Percentiles rank a stretch among this genome's conserved stretches.
Conservation (phyloP, 441 rosid genomes). For the Bocquillonia castaneifolia region DNA sequence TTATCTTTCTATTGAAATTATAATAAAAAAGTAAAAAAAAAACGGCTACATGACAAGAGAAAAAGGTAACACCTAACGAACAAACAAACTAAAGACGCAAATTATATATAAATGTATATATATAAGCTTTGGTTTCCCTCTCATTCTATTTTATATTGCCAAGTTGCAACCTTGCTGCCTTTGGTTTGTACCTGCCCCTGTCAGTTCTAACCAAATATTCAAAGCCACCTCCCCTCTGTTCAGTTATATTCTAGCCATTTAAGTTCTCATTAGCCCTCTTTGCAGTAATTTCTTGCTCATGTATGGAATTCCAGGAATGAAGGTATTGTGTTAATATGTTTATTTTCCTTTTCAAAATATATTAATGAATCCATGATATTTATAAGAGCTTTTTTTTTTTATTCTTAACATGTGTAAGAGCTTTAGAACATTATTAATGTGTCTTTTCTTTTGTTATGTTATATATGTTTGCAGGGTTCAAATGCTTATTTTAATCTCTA, state of each 20-base stretch:
- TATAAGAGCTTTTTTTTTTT: neutral
- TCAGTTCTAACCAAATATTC: neutral
- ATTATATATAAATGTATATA: too few relatives aligned
- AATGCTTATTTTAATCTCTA: slow-evolving; percentile 12
- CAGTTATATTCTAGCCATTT: neutral
- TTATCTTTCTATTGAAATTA: neutral
- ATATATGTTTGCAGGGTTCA: slow-evolving; percentile 33
- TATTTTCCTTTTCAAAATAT: neutral
- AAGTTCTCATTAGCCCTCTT: neutral
- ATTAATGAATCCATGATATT: neutral
- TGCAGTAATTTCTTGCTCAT: neutral
- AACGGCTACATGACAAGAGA: neutral
- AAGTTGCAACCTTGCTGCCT: neutral
- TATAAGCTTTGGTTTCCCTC: too few relatives aligned
- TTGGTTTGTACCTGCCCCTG: neutral
- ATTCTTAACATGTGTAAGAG: too few relatives aligned
- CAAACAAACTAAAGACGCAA: neutral
- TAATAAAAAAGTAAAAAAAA: neutral
- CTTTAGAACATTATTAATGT: too few relatives aligned
- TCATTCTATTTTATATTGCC: too few relatives aligned
- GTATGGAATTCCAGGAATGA: slow-evolving; percentile 25
- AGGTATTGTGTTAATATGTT: slow-evolving; percentile 19
- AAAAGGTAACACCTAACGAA: slow-evolving; percentile 3
- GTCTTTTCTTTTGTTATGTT: too few relatives aligned
- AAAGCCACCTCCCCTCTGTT: neutral